Conservation (phyloP, 768 basidiomycete species). For the Suillus placidus region DNA sequence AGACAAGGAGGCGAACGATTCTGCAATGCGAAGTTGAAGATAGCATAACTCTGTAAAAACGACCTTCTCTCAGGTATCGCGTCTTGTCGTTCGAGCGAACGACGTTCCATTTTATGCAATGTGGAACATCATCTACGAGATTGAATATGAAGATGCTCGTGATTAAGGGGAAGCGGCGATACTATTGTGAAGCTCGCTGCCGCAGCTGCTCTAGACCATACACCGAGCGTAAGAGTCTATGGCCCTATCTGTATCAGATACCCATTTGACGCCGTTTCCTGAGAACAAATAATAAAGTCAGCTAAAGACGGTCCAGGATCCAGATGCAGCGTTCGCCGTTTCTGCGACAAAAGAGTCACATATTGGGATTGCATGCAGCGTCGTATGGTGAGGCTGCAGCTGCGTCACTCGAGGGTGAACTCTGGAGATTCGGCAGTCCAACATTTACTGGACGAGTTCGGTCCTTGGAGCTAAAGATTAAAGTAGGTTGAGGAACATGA, state of each 20-base stretch:
- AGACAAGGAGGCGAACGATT: not conserved
- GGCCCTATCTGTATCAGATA: not conserved
- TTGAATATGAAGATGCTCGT: not conserved
- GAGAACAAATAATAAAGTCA: not conserved
- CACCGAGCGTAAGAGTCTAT: not conserved
- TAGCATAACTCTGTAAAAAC: not conserved
- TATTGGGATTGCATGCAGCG: not conserved
- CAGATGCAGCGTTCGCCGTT: not conserved
- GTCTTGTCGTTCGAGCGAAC: not conserved
- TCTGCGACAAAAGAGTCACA: not conserved
- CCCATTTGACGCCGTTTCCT: not conserved
- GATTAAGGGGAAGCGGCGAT: not conserved
- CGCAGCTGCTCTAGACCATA: not conserved
- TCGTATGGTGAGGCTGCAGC: not conserved
- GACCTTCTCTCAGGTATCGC: not conserved
- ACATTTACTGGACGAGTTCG: not conserved
- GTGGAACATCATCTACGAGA: not conserved
- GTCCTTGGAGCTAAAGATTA: not conserved
- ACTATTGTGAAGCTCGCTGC: not conserved
- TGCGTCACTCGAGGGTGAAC: not conserved
- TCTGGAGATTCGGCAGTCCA: not conserved
- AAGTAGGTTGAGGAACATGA: not conserved
- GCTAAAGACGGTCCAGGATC: not conserved
- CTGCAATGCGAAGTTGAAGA: not conserved
- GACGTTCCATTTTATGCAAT: not conserved